Base-by-base conservation (phyloP, 73 alveolate genomes). In the Loxodes magnus region DNA sequence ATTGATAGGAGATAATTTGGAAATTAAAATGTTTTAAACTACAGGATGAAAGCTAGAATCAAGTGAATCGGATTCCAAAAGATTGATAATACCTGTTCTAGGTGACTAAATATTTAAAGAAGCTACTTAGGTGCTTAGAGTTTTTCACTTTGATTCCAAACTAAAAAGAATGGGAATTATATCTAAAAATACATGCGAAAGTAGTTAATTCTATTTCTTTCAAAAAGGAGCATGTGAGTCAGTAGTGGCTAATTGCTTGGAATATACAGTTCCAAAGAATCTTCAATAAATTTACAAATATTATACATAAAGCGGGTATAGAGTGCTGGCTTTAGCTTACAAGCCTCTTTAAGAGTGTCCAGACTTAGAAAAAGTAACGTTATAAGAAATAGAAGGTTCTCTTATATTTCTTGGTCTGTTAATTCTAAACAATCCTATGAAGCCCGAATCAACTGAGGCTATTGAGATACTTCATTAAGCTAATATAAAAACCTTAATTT, bases 1-100 rank as follows among this genome's bases (percentile, higher is more conserved):
- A 38, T 44, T 89, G 30, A 67, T 87, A 2, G 99, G 99, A 4
- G 99, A 93, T 51, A 95, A 97, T 4, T 75, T 85, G 7, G 99
- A 93, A 66, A 81, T 85, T 5, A 79, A 85, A 51, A 93, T 89
- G 97, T 93, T 93, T 51, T 86, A 89, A 48, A 76, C 92, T 2
- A 84, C 96, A 10, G 83, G 74, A 17, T 93, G 98, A 94, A 81
- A 57, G 3, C 28, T 56, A 67, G 62, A 71, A 12, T 41, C 38
- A 10, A 43, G 35, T 23, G 59, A 36, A 34, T n/a, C n/a, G n/a
- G n/a, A n/a, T n/a, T n/a, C n/a, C n/a, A n/a, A n/a, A n/a, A n/a
- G n/a, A n/a, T n/a, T n/a, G n/a, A n/a, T n/a, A n/a, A n/a, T n/a
- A n/a, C n/a, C n/a, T n/a, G n/a, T n/a, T n/a, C n/a, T n/a, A n/a